Evolutionary conservation across 139 green algal genomes (phyloP), one percentile per base, ranked within the genome.

Genomic region (Axilococcus clingmanii): DNA sequence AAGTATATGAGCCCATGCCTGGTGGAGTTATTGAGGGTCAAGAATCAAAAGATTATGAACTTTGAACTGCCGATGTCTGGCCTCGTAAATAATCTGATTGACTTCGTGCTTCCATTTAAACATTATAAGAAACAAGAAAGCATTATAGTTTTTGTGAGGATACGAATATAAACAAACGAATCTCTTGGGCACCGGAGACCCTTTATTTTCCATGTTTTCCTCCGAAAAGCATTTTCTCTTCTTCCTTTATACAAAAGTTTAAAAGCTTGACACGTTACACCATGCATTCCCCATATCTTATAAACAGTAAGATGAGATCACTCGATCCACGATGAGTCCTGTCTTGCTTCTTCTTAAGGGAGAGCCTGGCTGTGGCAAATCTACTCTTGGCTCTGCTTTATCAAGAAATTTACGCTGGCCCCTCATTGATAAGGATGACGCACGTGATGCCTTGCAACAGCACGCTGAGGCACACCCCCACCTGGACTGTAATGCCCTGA

Each of bases 341-440:
- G 25, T 9, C 33, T 1, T 80, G 32, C 19, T 82, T 2, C 40
- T 82, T 9, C 33, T 82, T 28, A 79, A 82, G 41, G 75, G 75
- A 1, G 61, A 76, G 40, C 75, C 75, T 9, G 75, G 70, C 8
- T 60, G 42, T 37, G 75, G 75, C 22, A 84, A 84, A 29, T 66
- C 46, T 12, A 80, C 65, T 4, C 29, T 84, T 6, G 75, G 57
- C 7, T n/a, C 41, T 4, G 28, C 15, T 1, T 42, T 93, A 0
- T 68, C 76, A 0, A 12, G 30, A 2, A 7, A 24, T 9, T 44
- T 93, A 27, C 20, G 24, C 2, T 82, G 67, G 42, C 63, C 83
- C 1, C 37, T 93, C 0, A 51, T 84, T 1, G 83, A 93, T 59
- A 93, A 93, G 22, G 83, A 93, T 42, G 83, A 92, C 31, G 64